Percentiles rank a stretch among this genome's conserved stretches.
phyloP scores from a whole-genome alignment of 83 land plant species.

The Isoetes engelmannii region DNA sequence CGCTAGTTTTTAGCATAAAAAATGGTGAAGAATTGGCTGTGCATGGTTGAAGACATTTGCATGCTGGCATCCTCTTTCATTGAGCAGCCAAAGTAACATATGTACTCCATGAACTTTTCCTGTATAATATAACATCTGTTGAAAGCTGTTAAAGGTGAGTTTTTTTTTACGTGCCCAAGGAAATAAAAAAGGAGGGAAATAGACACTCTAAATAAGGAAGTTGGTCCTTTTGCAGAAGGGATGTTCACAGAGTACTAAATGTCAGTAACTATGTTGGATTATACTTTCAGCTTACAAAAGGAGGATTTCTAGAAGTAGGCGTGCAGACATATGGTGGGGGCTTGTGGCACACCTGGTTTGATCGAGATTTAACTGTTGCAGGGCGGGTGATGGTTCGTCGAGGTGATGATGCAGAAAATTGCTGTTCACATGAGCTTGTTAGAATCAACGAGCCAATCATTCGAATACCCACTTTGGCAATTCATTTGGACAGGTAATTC shows the following conservation, averaged over 20 bases:
- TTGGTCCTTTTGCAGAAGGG: neutral
- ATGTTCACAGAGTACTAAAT: neutral
- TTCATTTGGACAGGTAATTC: conserved; percentile 81
- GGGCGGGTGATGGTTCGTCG: conserved; percentile 67
- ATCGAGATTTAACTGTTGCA: conserved; percentile 87
- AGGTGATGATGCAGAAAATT: conserved; percentile 32
- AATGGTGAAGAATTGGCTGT: no score
- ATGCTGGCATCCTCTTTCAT: no score
- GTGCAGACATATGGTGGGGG: conserved; percentile 94
- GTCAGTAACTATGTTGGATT: no score
- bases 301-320: conserved; percentile 83
- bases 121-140: no score
- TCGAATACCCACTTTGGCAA: conserved; percentile 85
- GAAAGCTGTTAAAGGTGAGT: no score
- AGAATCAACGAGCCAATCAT: conserved; percentile 73
- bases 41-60: no score
- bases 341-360: conserved; percentile 99
- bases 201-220: neutral
- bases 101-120: no score
- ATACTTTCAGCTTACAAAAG: conserved; percentile 58
- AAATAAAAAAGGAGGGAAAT: no score
- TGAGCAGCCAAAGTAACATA: no score
- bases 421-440: conserved; percentile 73
- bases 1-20: no score
- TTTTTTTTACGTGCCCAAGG: no score